A percentile compares a stretch with the other conserved stretches of the same genome.
Conservation (phyloP, 148 eudicot genomes). For the Fagopyrum esculentum region DNA sequence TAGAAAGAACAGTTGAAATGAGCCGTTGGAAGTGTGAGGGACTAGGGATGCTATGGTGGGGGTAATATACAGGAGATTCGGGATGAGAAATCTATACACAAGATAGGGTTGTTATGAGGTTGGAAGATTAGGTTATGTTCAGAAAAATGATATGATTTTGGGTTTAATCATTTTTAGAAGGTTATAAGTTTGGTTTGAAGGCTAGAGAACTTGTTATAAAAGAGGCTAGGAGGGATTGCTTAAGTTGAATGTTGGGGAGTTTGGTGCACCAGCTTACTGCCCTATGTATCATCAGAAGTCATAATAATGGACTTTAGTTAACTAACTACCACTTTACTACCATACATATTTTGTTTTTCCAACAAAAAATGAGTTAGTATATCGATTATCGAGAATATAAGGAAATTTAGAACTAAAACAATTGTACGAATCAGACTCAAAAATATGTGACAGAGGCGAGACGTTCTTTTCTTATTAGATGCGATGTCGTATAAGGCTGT, state of each 20-base stretch:
- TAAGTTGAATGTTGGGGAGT: not conserved
- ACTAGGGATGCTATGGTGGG: not conserved
- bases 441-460: too few relatives aligned
- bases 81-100: not conserved
- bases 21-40: not conserved
- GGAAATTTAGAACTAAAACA: too few relatives aligned
- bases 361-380: too few relatives aligned
- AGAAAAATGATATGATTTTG: not conserved
- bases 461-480: too few relatives aligned
- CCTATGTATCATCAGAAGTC: not conserved
- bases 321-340: too few relatives aligned
- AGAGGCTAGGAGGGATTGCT: not conserved
- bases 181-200: not conserved
- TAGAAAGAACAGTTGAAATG: not conserved
- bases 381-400: too few relatives aligned
- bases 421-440: too few relatives aligned
- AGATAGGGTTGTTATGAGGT: not conserved
- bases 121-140: slow-evolving; percentile 4
- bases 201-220: not conserved
- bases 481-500: too few relatives aligned
- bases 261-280: not conserved
- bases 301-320: not conserved
- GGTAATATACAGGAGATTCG: not conserved
- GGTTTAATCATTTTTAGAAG: not conserved
- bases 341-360: too few relatives aligned